These are phyloP conservation scores for Hirsutella minnesotensis DNA, from an alignment of 2,329 filamentous ascomycete genomes.

Conservation along the genomic window DNA sequence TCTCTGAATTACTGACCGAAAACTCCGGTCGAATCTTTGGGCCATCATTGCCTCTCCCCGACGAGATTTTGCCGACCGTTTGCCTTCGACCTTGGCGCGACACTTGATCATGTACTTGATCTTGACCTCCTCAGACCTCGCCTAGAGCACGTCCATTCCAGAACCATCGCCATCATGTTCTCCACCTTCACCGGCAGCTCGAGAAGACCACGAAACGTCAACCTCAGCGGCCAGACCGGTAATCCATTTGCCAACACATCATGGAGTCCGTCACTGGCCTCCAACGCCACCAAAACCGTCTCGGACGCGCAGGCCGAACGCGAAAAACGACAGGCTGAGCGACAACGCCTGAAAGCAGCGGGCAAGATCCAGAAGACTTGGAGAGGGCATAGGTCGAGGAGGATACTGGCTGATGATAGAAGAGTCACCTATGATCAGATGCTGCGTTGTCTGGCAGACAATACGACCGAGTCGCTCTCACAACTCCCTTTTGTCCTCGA, in stretches of 20 bases:
- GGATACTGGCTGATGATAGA: slow-evolving; percentile 41
- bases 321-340: slow-evolving; percentile 65
- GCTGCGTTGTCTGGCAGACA: slow-evolving; percentile 29
- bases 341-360: slow-evolving; percentile 63
- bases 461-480: slow-evolving; percentile 16
- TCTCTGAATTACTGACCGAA: no score
- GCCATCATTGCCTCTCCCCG: slow-evolving; percentile 3
- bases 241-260: slow-evolving; percentile 66
- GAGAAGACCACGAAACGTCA: slow-evolving; percentile 79
- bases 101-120: slow-evolving; percentile 1
- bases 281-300: slow-evolving; percentile 64
- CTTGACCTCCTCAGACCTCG: not conserved
- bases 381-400: slow-evolving; percentile 62
- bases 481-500: slow-evolving; percentile 29
- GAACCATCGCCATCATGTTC: slow-evolving; percentile 52
- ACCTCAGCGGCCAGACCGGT: slow-evolving; percentile 72
- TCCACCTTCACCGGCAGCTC: slow-evolving; percentile 83
- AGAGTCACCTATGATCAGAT: slow-evolving; percentile 51
- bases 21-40: slow-evolving; percentile 6
- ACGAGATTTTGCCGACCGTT: no score
- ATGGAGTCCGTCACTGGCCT: slow-evolving; percentile 42
- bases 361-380: slow-evolving; percentile 68
- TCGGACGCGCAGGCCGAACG: slow-evolving; percentile 82
- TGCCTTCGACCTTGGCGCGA: no score
- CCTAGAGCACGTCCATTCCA: not conserved